Evolutionary conservation across 768 basidiomycete species (phyloP), one percentile per base, ranked within the genome.

Genomic region (Punctularia strigosozonata): DNA sequence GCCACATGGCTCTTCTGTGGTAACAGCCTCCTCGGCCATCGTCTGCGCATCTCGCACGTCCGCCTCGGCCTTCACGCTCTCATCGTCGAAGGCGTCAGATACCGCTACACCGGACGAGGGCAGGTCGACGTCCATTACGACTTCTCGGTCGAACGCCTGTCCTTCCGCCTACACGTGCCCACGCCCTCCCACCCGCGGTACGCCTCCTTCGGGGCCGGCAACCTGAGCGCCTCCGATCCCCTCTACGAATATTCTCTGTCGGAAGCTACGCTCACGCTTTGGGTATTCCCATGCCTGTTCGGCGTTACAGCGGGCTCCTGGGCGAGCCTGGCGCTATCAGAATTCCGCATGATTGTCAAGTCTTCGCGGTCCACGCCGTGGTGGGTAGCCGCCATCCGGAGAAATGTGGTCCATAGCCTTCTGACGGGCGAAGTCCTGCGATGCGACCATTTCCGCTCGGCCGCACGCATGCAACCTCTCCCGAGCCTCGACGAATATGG

Each of bases 351-450:
- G 20, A 56, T 51, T 14, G 53, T 69, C 5, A 45, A 43, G 42
- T 44, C 51, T 2, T 66, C 65, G 17, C 43, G 53, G 24, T 40
- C 43, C 31, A 62, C 59, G 5, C 69, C 71, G 6, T 45, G 43
- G 28, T 67, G 59, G 60, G 46, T 69, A 5, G 47, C 57, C 39
- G 37, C 31, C 5, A 47, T 68, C 8, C 57, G 69, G 18, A 46
- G 50, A 37, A 63, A 64, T 38, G 40, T 69, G 25, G 47, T 67
- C 15, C 47, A 54, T 15, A 62, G 66, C 0, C 40, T 68, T 17
- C 45, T 70, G 7, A 51, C 57, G 7, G 68, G 67, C 25, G 60
- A 68, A 20, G 54, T 62, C 23, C 46, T 63, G 23, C 57, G 64
- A 10, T 50, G 64, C 14, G 61, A 68, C 45, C 49, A 64, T 34